A percentile compares a stretch with the other conserved stretches of the same genome.
Conservation (phyloP, 1,284 basidiomycete species). For the Athelia sp. region DNA sequence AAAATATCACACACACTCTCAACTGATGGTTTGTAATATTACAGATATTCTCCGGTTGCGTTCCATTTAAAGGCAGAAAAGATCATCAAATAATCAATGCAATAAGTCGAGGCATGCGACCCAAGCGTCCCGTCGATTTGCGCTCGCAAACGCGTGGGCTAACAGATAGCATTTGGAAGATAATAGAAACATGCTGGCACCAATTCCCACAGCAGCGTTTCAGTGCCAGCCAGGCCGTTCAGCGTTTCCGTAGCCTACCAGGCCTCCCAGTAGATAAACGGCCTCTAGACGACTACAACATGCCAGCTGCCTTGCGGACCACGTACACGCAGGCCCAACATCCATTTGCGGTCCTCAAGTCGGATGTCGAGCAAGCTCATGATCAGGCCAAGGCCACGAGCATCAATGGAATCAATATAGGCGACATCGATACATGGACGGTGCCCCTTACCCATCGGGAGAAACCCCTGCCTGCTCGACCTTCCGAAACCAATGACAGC, state of each 20-base stretch:
- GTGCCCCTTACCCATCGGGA: conserved; percentile 13
- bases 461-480: conserved; percentile 24
- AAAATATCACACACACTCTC: not conserved
- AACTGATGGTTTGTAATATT: not conserved
- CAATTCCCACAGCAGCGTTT: not conserved
- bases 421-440: too few relatives aligned
- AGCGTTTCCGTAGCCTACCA: not conserved
- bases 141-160: not conserved
- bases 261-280: not conserved
- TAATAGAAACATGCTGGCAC: not conserved
- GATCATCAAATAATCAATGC: not conserved
- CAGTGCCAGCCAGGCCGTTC: not conserved
- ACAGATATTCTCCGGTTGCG: not conserved
- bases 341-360: too few relatives aligned
- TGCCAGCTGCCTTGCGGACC: too few relatives aligned
- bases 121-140: not conserved
- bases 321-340: too few relatives aligned
- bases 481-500: conserved; percentile 19
- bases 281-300: not conserved
- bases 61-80: not conserved
- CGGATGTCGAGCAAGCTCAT: too few relatives aligned
- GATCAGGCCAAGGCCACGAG: too few relatives aligned
- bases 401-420: too few relatives aligned
- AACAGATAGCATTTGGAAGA: not conserved
- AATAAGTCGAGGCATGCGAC: not conserved